Conservation (phyloP, 2,329 filamentous ascomycete genomes). For the Penicillium sp. region DNA sequence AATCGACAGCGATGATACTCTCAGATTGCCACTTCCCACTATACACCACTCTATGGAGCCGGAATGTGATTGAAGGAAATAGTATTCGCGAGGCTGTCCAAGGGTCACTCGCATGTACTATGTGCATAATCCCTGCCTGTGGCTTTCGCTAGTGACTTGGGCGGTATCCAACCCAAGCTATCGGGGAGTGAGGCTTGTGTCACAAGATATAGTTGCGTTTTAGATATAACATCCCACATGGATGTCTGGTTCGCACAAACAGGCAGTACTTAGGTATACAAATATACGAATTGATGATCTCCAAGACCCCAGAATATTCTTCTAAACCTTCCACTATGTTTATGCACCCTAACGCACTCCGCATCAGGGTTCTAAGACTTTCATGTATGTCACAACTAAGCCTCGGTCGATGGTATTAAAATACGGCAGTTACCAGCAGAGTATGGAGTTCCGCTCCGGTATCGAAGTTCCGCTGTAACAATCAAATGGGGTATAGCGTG, state of each 20-base stretch:
- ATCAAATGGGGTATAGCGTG: not conserved
- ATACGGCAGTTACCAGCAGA: not conserved
- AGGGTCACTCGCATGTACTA: constrained; percentile 4
- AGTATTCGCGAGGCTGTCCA: not conserved
- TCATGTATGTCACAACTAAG: not conserved
- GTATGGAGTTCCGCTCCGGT: constrained; percentile 2
- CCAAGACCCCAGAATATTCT: not conserved
- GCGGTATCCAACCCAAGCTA: not conserved
- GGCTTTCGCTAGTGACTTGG: constrained; percentile 1
- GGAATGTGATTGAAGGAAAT: constrained; percentile 4
- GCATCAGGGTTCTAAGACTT: not conserved
- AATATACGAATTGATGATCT: not conserved
- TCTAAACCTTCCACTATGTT: not conserved
- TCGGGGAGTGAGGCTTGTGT: constrained; percentile 3
- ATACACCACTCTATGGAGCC: not conserved
- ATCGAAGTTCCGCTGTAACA: not conserved
- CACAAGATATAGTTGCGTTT: constrained; percentile 1
- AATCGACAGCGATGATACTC: no score
- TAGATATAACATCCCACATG: not conserved
- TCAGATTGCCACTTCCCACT: no score
- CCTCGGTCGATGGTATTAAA: constrained; percentile 1
- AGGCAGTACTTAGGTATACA: no score
- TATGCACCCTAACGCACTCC: not conserved
- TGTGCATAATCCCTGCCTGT: constrained; percentile 2
- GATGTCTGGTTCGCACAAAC: not conserved